These are phyloP conservation scores for Fusarium sp. DNA, from an alignment of 2,329 filamentous ascomycete species.

Conservation along the genomic window DNA sequence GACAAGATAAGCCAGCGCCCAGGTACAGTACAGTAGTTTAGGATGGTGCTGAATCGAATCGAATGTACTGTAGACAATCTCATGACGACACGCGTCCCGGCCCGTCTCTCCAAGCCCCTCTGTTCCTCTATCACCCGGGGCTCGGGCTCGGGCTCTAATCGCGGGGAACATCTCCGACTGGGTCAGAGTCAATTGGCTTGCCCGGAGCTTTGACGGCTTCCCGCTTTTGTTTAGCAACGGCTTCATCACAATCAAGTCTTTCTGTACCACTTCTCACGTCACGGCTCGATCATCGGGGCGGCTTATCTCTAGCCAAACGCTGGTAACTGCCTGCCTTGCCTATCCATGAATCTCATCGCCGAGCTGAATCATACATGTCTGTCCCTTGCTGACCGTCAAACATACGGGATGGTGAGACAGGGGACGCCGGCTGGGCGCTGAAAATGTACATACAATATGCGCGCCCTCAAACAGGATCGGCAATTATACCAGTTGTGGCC, in stretches of 20 bases:
- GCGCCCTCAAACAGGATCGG: background rate
- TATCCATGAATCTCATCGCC: background rate
- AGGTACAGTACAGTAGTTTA: background rate
- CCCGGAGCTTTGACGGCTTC: background rate
- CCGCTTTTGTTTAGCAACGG: background rate
- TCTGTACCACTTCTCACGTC: slow-evolving; percentile 22
- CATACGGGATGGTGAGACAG: slow-evolving; percentile 35
- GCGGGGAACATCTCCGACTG: slow-evolving; percentile 19
- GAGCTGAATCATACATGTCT: slow-evolving; percentile 5
- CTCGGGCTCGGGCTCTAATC: slow-evolving; percentile 4
- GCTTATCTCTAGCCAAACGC: background rate
- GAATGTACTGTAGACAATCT: background rate
- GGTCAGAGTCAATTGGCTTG: background rate
- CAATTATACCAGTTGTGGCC: background rate
- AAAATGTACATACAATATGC: slow-evolving; percentile 12
- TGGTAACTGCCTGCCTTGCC: background rate
- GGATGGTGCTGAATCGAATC: background rate
- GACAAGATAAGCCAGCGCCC: background rate
- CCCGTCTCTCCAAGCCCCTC: slow-evolving; percentile 10
- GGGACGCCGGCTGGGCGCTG: slow-evolving; percentile 13
- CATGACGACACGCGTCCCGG: slow-evolving; percentile 28
- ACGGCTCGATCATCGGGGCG: slow-evolving; percentile 31
- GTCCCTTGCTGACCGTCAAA: slow-evolving; percentile 37
- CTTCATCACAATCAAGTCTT: background rate
- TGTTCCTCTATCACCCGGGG: slow-evolving; percentile 21